These are phyloP conservation scores for Obelidium mucronatum DNA, from an alignment of 192 early-diverging fungal genomes.

Conservation along the genomic window DNA sequence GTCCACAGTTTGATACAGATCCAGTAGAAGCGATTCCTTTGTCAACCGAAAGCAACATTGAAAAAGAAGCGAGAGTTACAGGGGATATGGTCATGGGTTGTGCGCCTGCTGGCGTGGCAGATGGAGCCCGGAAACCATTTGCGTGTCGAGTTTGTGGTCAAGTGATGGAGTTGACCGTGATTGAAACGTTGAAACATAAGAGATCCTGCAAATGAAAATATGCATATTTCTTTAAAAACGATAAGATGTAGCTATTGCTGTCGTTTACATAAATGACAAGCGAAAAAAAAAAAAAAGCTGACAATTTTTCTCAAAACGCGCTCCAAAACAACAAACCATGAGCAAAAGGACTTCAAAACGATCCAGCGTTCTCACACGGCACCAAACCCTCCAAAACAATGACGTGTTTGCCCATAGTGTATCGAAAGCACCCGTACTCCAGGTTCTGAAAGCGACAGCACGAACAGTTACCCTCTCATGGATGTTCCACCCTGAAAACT, in stretches of 20 bases:
- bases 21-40: neutral
- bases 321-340: neutral
- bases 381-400: neutral
- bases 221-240: no score
- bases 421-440: neutral
- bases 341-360: neutral
- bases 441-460: conserved; percentile 19
- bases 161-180: conserved; percentile 24
- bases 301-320: no score
- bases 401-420: neutral
- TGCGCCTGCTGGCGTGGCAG: neutral
- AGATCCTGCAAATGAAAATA: conserved; percentile 29
- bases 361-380: conserved; percentile 5
- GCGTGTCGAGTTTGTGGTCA: conserved; percentile 35
- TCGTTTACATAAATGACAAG: no score
- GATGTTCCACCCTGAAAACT: conserved; percentile 19
- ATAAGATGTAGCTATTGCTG: no score
- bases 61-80: neutral
- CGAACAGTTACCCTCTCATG: conserved; percentile 24
- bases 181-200: conserved; percentile 45
- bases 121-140: conserved; percentile 6
- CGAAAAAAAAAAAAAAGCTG: no score
- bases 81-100: neutral
- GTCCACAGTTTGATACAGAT: neutral
- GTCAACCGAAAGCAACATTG: neutral